These are phyloP conservation scores for Vigna radiata DNA, from an alignment of 306 rosid species.

Conservation along the genomic window DNA sequence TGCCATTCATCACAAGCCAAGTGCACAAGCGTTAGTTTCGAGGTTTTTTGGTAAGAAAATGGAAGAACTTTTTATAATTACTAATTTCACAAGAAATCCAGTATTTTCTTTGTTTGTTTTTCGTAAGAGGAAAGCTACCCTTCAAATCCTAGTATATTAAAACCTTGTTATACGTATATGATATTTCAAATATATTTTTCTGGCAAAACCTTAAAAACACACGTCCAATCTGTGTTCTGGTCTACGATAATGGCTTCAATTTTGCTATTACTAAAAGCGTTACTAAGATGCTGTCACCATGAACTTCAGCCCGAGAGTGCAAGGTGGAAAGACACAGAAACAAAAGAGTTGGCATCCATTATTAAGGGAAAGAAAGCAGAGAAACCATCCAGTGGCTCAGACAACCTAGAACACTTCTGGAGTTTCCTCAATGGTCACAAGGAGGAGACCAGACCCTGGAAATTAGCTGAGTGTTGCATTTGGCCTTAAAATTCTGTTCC, in stretches of 20 bases:
- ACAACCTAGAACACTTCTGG: constrained; percentile 40
- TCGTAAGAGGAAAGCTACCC: background rate
- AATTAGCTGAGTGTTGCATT: constrained; percentile 40
- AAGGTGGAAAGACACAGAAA: constrained; percentile 10
- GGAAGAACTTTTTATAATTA: background rate
- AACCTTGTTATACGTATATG: background rate
- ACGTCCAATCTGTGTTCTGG: background rate
- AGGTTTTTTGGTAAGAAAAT: constrained; percentile 17
- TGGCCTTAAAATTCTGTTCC: constrained; percentile 43
- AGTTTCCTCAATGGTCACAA: constrained; percentile 8
- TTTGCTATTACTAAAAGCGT: constrained; percentile 52
- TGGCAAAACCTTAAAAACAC: constrained; percentile 16
- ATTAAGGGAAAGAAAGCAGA: constrained; percentile 25
- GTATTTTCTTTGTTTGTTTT: background rate
- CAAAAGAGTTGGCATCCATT: background rate
- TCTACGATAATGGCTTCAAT: constrained; percentile 53
- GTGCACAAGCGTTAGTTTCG: constrained; percentile 24
- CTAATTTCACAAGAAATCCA: constrained; percentile 28
- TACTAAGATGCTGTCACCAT: constrained; percentile 39
- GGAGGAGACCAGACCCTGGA: constrained; percentile 48
- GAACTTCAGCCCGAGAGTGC: constrained; percentile 22
- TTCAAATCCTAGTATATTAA: background rate
- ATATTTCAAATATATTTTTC: background rate
- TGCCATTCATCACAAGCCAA: constrained; percentile 25
- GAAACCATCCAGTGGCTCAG: constrained; percentile 27